Base-by-base conservation (phyloP, 2,329 filamentous ascomycete species). In the Colletotrichum salicis region DNA sequence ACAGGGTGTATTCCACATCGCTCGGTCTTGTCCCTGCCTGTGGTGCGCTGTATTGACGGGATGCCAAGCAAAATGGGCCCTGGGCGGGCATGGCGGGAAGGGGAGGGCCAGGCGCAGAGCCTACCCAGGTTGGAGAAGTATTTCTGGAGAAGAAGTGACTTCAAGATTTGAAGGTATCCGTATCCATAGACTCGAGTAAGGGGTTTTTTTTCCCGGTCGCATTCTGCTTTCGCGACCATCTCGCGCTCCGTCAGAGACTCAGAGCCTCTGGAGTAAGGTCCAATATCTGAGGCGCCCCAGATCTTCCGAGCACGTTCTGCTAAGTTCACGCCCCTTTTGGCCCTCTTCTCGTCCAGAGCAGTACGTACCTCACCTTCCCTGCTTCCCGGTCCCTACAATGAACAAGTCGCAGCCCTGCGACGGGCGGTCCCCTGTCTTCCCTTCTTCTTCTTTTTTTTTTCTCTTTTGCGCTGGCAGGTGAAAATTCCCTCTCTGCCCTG, bases 271-370 rank as follows among this genome's bases (percentile, higher is more conserved):
- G 22, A 11, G 37, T 31, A 41, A 41, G 19, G 37, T 41, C 8
- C 37, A 41, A 15, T 41, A 8, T 54, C 60, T 48, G 41, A 48
- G 41, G 41, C 19, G 19, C 60, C 66, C 70, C 65, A 60, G 66
- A 64, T 72, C 59, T 69, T 55, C n/a, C 15, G 61, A 58, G 61
- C 70, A 72, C 67, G 67, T 71, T 72, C 59, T 67, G 41, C 70
- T 72, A 72, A 5, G 12, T 52, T 29, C 67, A 72, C 70, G 19
- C 70, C 70, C 24, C n/a, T n/a, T 19, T 41, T 41, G 15, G 37
- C 19, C 6, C 31, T 7, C 31, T 7, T 48, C 41, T 19, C 41
- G 19, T 22, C 15, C 6, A 22, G 15, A 4, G 41, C 41, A n/a
- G 8, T n/a, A 48, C 15, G 41, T 48, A 48, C 41, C 41, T 48